A percentile compares a stretch with the other conserved stretches of the same genome.
Conservation (phyloP, 306 rosid species). For the Quillaja saponaria region DNA sequence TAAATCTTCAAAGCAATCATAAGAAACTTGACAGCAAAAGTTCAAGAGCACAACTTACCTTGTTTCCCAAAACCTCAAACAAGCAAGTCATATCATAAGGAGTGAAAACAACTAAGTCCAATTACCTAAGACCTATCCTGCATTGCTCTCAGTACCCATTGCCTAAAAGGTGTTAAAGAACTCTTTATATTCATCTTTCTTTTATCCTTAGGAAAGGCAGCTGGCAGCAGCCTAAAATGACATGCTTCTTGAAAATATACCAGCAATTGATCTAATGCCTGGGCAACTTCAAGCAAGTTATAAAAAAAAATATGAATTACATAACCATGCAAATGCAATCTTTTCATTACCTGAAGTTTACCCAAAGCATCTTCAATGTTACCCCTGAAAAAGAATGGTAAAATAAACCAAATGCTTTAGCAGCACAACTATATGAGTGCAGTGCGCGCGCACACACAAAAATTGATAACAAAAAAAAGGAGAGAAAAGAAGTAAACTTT, state of each 20-base stretch:
- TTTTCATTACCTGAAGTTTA: constrained; percentile 50
- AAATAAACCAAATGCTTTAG: constrained; percentile 33
- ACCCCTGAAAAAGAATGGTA: constrained; percentile 45
- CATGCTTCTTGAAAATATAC: constrained; percentile 14
- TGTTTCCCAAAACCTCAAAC: neutral
- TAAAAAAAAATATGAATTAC: neutral
- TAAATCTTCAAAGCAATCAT: constrained; percentile 21
- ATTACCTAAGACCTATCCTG: constrained; percentile 11
- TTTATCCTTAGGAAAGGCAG: neutral
- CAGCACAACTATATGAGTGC: neutral
- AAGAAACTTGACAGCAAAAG: constrained; percentile 9
- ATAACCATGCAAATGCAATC: neutral
- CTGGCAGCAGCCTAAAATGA: neutral
- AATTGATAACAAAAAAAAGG: constrained; percentile 15
- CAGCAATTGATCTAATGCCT: constrained; percentile 4
- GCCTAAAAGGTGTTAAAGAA: constrained; percentile 25
- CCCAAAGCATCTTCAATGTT: constrained; percentile 66
- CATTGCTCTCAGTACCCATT: constrained; percentile 11
- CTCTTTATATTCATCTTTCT: neutral
- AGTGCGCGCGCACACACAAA: constrained; percentile 11
- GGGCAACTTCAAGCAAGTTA: neutral
- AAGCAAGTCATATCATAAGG: constrained; percentile 6
- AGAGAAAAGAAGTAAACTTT: constrained; percentile 57
- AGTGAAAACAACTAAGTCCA: constrained; percentile 14
- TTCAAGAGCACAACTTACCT: neutral